Conservation (phyloP, 2,329 filamentous ascomycete genomes). For the Penicillium sp. region DNA sequence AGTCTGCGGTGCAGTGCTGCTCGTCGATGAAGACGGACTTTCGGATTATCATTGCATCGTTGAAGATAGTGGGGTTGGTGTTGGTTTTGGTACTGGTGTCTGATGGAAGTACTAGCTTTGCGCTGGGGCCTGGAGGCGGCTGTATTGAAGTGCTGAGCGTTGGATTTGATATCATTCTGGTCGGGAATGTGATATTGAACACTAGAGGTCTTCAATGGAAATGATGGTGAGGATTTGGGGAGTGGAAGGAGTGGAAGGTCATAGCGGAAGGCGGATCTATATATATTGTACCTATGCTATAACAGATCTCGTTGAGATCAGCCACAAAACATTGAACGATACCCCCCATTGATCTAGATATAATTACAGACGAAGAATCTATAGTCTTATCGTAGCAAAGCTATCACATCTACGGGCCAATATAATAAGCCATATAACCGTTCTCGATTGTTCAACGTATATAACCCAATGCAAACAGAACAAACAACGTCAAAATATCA, state of each 20-base stretch:
- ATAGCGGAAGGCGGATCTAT: not conserved
- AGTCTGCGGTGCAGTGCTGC: slow-evolving; percentile 57
- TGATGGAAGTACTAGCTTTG: slow-evolving; percentile 25
- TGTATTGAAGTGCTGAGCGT: slow-evolving; percentile 21
- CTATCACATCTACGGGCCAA: not conserved
- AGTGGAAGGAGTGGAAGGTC: not conserved
- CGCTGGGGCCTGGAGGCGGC: slow-evolving; percentile 23
- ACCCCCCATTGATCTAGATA: not conserved
- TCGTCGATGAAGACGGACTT: slow-evolving; percentile 58
- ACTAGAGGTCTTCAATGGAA: not conserved
- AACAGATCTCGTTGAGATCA: not conserved
- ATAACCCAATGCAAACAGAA: slow-evolving; percentile 25
- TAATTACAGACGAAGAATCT: not conserved
- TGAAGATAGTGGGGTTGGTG: slow-evolving; percentile 53
- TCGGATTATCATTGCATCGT: slow-evolving; percentile 59
- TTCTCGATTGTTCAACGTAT: not conserved
- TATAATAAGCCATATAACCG: not conserved
- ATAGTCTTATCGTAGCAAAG: not conserved
- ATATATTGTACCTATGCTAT: too few species aligned
- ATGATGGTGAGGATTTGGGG: not conserved
- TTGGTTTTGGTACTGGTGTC: slow-evolving; percentile 24
- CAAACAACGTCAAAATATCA: slow-evolving; percentile 19
- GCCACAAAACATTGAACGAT: not conserved
- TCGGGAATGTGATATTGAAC: not conserved
- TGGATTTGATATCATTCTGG: slow-evolving; percentile 7